phyloP scores from a whole-genome alignment of 208 protist genomes.

The Leishmania amazonensis region DNA sequence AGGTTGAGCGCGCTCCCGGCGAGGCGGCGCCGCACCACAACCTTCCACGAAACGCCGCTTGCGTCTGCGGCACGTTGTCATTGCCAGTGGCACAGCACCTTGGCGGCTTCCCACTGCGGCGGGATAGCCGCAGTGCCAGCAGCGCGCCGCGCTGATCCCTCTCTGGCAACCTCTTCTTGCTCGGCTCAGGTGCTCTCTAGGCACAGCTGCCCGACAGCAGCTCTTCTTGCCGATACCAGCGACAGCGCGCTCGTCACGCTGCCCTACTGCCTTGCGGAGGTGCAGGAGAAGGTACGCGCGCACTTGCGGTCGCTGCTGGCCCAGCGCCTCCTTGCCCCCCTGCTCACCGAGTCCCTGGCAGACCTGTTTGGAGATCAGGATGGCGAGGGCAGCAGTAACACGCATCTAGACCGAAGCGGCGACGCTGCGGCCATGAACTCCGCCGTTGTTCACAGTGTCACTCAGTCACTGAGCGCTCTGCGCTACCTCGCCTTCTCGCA shows the following conservation, averaged over 20 bases:
- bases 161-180: background rate
- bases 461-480: background rate
- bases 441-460: conserved; percentile 11
- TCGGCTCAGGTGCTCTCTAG: too few species aligned
- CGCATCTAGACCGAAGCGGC: too few species aligned
- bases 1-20: background rate
- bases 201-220: conserved; percentile 15
- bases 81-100: background rate
- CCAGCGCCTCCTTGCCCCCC: conserved; percentile 10
- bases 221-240: conserved; percentile 20
- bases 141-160: background rate
- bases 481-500: conserved; percentile 26
- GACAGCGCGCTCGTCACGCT: conserved; percentile 16
- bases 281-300: conserved; percentile 18
- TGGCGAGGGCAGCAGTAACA: background rate
- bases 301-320: conserved; percentile 9
- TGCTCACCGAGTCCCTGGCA: background rate
- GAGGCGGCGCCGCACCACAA: background rate
- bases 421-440: background rate
- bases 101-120: background rate
- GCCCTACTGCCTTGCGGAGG: conserved; percentile 10
- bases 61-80: background rate
- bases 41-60: background rate
- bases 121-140: background rate
- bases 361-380: background rate